phyloP scores from a whole-genome alignment of 164 flowering plant species.

The Chloranthus sessilifolius region DNA sequence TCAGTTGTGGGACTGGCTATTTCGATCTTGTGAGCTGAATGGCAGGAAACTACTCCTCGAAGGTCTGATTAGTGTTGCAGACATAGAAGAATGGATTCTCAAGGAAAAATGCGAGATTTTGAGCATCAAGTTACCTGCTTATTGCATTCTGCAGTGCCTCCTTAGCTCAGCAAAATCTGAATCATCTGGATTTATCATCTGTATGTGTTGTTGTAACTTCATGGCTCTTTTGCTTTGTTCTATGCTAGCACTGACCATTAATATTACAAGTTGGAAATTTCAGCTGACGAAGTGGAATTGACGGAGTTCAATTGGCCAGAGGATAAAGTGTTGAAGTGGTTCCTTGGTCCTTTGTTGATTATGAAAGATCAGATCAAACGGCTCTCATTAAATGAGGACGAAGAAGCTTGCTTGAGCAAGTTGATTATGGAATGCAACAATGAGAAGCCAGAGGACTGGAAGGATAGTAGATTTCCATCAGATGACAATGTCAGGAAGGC shows the following conservation, averaged over 20 bases:
- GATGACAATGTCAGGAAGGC: constrained; percentile 62
- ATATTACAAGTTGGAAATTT: constrained; percentile 3
- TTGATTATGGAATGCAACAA: constrained; percentile 45
- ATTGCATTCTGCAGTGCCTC: constrained; percentile 76
- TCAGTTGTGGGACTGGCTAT: constrained; percentile 90
- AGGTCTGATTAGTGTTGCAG: constrained; percentile 53
- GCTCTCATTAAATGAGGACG: constrained; percentile 49
- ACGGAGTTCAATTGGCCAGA: constrained; percentile 52
- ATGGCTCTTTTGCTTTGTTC: background rate
- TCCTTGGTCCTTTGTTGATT: constrained; percentile 62
- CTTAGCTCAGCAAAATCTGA: constrained; percentile 65
- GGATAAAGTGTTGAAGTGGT: constrained; percentile 81
- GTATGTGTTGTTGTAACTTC: too few species aligned
- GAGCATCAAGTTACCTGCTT: constrained; percentile 65
- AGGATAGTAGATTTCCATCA: constrained; percentile 55
- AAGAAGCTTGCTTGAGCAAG: constrained; percentile 55
- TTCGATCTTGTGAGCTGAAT: constrained; percentile 66
- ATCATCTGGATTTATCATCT: constrained; percentile 57
- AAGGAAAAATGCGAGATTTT: constrained; percentile 72
- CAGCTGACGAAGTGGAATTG: constrained; percentile 72
- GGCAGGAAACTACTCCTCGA: constrained; percentile 65
- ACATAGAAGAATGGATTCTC: constrained; percentile 58
- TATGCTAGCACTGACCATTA: too few species aligned
- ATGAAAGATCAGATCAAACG: constrained; percentile 86
- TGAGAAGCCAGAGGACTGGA: constrained; percentile 75